Percentiles rank a stretch among this genome's conserved stretches.
phyloP scores from a whole-genome alignment of 441 rosid genomes.

The Metrosideros polymorpha region DNA sequence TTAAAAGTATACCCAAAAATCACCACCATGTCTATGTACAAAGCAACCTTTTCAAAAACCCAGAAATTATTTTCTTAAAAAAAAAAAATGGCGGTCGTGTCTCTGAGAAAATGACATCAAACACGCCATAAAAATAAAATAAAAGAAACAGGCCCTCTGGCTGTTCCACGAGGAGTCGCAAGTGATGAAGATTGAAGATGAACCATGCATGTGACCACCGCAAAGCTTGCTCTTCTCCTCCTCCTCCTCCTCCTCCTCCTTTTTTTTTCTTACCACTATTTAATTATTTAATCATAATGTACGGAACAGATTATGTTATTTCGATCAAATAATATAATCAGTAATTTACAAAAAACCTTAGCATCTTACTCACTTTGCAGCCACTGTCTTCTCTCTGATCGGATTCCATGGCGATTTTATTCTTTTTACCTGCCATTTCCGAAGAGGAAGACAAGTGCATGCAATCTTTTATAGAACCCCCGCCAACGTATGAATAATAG shows the following conservation, averaged over 20 bases:
- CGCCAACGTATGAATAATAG: background rate
- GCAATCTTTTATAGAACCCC: background rate
- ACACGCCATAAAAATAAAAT: background rate
- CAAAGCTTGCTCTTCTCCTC: background rate
- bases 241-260: background rate
- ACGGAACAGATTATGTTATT: background rate
- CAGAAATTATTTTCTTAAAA: background rate
- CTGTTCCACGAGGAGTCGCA: background rate
- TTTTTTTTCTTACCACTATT: background rate
- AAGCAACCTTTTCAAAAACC: background rate
- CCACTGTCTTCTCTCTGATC: background rate
- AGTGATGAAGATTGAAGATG: background rate
- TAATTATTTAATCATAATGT: background rate
- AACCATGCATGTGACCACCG: background rate
- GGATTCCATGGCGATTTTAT: background rate
- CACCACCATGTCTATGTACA: background rate
- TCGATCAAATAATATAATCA: no score
- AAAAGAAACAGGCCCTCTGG: background rate
- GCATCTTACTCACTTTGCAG: background rate
- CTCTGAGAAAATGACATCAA: background rate
- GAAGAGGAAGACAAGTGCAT: background rate
- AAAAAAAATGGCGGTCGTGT: background rate
- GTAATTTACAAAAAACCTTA: no score
- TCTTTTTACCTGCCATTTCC: background rate
- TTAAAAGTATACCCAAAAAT: background rate